Evolutionary conservation across 257 asterid genomes (phyloP), one percentile per base, ranked within the genome.

Genomic region (Plantago major): DNA sequence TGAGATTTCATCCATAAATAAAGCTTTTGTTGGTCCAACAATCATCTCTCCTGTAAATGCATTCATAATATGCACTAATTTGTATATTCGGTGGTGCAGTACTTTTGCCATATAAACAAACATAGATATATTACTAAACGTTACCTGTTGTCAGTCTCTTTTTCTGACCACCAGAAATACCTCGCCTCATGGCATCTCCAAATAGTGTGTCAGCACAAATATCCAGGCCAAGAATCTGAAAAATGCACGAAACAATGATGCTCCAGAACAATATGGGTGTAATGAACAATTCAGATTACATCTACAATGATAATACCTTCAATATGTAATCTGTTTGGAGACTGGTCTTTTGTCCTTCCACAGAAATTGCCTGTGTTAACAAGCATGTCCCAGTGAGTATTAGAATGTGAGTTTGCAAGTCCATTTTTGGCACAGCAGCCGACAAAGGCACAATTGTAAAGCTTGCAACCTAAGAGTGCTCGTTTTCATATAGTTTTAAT

Each of bases 171-270:
- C 85, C 93, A 60, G 89, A 84, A 61, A 84, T 72, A 43, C 89
- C 93, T 67, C 81, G 73, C 50, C 79, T 68, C 93, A 84, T 82
- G 55, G 75, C 86, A 67, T 84, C 89, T 56, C 93, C 93, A 14
- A 63, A 63, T 4, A 79, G 64, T 1, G 85, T 82, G 58, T 84
- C 89, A 1, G 81, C 73, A 28, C 87, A 78, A 44, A 73, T 70
- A 44, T 82, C 87, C 30, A 84, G 82, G 40, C 93, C 89, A 58
- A 82, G 82, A 60, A 82, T 76, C 93, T 84, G 75, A 62, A 43
- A 40, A 15, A n/a, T 43, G 8, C 42, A 43, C 5, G 37, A 58
- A 42, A 17, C 17, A 42, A 13, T 10, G 9, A 10, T 16, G 45
- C n/a, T 37, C 12, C 4, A 5, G 1, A 12, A 12, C 16, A 3